A percentile compares a stretch with the other conserved stretches of the same genome.
These are phyloP conservation scores for Fusarium torreyae DNA, from an alignment of 2,329 filamentous ascomycete genomes.

Conservation along the genomic window DNA sequence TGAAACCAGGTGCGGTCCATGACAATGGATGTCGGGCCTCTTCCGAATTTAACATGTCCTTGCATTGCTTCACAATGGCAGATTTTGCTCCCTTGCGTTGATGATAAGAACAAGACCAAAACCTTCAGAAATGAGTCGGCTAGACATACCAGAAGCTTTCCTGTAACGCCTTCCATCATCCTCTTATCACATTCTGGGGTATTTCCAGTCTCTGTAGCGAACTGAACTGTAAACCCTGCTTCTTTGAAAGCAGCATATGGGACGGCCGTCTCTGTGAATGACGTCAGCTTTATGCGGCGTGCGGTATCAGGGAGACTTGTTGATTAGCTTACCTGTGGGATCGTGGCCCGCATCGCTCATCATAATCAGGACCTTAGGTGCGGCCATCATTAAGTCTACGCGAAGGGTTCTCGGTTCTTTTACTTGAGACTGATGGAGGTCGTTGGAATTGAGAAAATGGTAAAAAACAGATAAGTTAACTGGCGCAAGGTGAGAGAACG, in stretches of 20 bases:
- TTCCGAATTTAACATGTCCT: background rate
- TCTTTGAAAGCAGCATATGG: background rate
- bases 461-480: background rate
- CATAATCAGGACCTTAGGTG: background rate
- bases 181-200: background rate
- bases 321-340: background rate
- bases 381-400: background rate
- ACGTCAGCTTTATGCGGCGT: background rate
- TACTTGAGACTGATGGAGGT: background rate
- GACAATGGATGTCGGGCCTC: background rate
- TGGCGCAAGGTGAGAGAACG: background rate
- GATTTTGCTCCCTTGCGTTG: background rate
- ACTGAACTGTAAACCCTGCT: background rate
- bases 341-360: constrained; percentile 1
- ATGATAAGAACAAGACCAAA: background rate
- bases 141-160: background rate
- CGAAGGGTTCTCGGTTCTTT: background rate
- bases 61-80: background rate
- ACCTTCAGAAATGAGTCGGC: background rate
- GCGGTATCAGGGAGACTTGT: background rate
- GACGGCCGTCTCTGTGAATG: background rate
- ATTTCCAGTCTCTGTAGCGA: background rate
- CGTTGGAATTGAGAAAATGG: background rate
- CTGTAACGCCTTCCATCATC: background rate
- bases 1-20: background rate